Conservation (phyloP, 2,329 filamentous ascomycete species). For the Fusarium napiforme region DNA sequence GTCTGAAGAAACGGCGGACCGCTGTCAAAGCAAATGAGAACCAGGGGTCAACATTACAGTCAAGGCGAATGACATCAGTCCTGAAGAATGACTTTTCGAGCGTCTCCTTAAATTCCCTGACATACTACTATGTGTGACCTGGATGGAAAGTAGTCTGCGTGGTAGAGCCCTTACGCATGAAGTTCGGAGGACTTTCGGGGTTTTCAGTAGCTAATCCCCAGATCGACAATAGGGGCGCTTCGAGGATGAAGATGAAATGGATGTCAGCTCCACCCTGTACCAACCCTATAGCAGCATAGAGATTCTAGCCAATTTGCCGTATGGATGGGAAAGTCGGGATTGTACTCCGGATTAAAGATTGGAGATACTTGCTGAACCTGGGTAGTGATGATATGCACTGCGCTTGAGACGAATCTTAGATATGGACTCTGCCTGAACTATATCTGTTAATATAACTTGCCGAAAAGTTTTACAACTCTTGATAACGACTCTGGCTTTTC, state of each 20-base stretch:
- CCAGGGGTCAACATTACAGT: background rate
- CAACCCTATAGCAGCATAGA: background rate
- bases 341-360: background rate
- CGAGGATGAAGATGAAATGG: background rate
- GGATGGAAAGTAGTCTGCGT: background rate
- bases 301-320: background rate
- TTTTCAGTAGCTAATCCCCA: background rate
- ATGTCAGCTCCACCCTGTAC: constrained; percentile 6
- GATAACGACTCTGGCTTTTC: background rate
- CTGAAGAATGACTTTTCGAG: background rate
- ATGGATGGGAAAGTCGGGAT: constrained; percentile 13
- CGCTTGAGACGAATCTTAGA: background rate
- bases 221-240: constrained; percentile 15
- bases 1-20: background rate
- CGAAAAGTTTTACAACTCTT: background rate
- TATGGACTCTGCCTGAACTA: background rate
- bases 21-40: background rate
- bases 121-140: background rate
- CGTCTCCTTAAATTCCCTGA: background rate
- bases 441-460: background rate
- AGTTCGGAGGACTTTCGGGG: constrained; percentile 33
- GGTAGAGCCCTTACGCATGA: background rate
- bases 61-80: background rate
- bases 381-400: background rate
- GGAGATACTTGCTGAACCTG: background rate